These are phyloP conservation scores for Pelargonium nanum DNA, from an alignment of 345 rosid genomes.

Conservation along the genomic window DNA sequence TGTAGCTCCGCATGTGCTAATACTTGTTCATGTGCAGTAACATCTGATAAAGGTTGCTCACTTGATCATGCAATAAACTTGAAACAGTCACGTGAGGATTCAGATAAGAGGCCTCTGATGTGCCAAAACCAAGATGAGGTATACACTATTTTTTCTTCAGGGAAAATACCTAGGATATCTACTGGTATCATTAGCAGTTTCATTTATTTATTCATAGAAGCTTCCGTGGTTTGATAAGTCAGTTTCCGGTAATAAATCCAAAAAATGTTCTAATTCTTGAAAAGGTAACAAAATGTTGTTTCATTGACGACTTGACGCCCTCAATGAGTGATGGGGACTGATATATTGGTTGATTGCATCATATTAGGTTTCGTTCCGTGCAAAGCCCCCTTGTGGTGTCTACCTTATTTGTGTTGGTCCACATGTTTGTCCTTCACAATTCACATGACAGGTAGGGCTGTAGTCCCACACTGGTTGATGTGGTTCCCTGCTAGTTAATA, in stretches of 20 bases:
- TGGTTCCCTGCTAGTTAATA: no score
- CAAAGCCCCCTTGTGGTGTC: no score
- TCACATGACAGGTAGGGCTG: no score
- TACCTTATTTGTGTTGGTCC: no score
- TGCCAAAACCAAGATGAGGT: conserved; percentile 13
- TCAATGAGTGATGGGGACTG: no score
- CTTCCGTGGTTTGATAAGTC: not conserved
- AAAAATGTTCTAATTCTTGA: not conserved
- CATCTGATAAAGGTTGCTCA: conserved; percentile 10
- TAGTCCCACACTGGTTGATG: no score
- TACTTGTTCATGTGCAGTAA: conserved; percentile 3
- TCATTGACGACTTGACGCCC: not conserved
- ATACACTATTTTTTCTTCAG: not conserved
- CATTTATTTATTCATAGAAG: not conserved
- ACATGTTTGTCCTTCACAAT: no score
- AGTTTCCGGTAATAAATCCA: not conserved
- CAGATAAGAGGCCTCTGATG: not conserved
- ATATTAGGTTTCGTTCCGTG: no score
- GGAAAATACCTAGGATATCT: not conserved
- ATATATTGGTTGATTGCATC: no score
- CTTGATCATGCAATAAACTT: conserved; percentile 1
- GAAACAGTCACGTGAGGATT: conserved; percentile 6
- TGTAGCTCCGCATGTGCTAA: conserved; percentile 3
- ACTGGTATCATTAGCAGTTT: not conserved
- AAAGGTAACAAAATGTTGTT: not conserved